These are phyloP conservation scores for Xylariaceae sp. DNA, from an alignment of 2,329 filamentous ascomycete species.

Conservation along the genomic window DNA sequence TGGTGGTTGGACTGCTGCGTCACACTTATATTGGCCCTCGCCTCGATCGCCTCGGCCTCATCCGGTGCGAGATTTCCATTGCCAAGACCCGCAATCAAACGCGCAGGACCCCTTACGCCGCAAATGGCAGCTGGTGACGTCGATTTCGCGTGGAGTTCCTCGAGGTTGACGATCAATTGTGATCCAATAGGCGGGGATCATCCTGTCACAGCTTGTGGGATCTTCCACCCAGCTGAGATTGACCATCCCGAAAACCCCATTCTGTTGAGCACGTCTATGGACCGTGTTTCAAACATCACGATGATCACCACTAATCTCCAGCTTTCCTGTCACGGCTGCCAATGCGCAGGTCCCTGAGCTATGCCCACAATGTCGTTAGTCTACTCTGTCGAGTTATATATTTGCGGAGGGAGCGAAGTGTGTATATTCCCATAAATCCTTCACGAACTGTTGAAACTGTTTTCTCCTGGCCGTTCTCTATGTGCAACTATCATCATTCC, in stretches of 20 bases:
- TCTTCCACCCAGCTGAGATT: slow-evolving; percentile 16
- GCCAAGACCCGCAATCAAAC: slow-evolving; percentile 18
- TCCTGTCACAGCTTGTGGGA: slow-evolving; percentile 7
- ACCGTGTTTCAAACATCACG: slow-evolving; percentile 24
- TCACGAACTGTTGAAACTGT: not conserved
- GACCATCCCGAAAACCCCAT: slow-evolving; percentile 10
- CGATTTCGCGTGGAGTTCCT: slow-evolving; percentile 15
- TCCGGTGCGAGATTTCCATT: slow-evolving; percentile 14
- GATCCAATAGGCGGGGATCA: slow-evolving; percentile 13
- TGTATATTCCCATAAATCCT: slow-evolving; percentile 5
- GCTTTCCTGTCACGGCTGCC: slow-evolving; percentile 1
- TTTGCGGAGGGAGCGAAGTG: slow-evolving; percentile 1
- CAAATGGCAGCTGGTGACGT: slow-evolving; percentile 26
- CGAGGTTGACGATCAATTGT: not conserved
- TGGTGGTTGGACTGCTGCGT: no score
- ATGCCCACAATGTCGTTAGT: not conserved
- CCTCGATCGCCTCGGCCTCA: no score
- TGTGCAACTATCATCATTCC: no score
- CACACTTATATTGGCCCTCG: no score
- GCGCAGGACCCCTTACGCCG: slow-evolving; percentile 8
- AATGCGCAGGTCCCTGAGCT: slow-evolving; percentile 2
- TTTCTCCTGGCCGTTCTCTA: no score
- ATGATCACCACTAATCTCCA: slow-evolving; percentile 17
- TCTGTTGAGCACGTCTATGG: slow-evolving; percentile 14
- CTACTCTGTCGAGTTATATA: not conserved